These are phyloP conservation scores for Phytophthora pistaciae DNA, from an alignment of 352 stramenopile genomes.

Conservation along the genomic window DNA sequence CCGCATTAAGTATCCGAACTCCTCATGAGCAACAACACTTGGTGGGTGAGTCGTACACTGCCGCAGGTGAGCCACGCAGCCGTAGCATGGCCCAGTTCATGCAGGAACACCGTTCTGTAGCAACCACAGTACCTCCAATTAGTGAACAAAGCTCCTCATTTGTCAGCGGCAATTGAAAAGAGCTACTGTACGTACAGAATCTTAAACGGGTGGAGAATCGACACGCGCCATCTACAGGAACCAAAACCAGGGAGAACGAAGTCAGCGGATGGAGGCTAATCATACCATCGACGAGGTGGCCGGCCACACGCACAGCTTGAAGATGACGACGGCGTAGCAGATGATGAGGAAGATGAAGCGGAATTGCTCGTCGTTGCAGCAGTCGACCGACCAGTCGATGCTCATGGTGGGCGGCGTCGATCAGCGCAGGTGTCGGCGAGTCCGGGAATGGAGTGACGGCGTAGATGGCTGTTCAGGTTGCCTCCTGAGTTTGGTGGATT, in stretches of 20 bases:
- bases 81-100: constrained; percentile 86
- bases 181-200: constrained; percentile 69
- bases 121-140: constrained; percentile 5
- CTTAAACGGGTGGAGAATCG: constrained; percentile 90
- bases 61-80: constrained; percentile 89
- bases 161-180: not conserved
- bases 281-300: not conserved
- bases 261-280: constrained; percentile 2
- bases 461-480: not conserved
- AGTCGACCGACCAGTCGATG: constrained; percentile 74
- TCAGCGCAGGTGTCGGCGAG: constrained; percentile 7
- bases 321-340: constrained; percentile 86
- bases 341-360: constrained; percentile 91
- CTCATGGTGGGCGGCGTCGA: constrained; percentile 22
- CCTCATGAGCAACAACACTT: not conserved
- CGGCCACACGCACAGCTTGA: constrained; percentile 72
- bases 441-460: constrained; percentile 17
- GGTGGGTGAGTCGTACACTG: constrained; percentile 43
- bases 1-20: not conserved
- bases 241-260: not conserved
- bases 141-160: not conserved
- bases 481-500: constrained; percentile 9
- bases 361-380: constrained; percentile 91
- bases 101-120: constrained; percentile 86
- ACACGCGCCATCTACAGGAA: constrained; percentile 79